Evolutionary conservation across 2,329 filamentous ascomycete species (phyloP), one percentile per base, ranked within the genome.

Genomic region (Nemania sp.): DNA sequence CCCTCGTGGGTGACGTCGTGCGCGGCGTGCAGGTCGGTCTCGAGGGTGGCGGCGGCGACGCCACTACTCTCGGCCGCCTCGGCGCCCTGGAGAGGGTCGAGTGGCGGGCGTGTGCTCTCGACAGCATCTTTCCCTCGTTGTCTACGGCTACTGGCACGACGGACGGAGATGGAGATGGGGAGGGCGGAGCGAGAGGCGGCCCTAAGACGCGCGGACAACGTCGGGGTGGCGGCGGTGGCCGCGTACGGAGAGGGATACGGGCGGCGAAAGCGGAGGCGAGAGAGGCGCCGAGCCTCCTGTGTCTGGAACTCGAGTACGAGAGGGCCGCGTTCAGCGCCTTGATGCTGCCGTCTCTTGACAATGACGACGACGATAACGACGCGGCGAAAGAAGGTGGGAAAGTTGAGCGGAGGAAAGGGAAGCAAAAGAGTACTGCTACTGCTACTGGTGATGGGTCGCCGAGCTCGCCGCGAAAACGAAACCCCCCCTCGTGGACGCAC

Each of bases 1-100:
- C 76, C 1, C 77, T 87, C 0, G 82, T 85, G 0, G 84, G 84
- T 15, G 84, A 87, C 65, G 80, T 85, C 1, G 81, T 87, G n/a
- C 81, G 84, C 57, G 84, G 84, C 45, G 80, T 87, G 17, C 82
- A 86, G 64, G 78, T 87, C 17, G 69, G 68, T 3, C 59, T 71
- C 3, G 77, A 76, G 15, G 59, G 57, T 17, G 79, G 80, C 25
- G 77, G 66, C 6, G 62, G n/a, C n/a, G n/a, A n/a, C n/a, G n/a
- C n/a, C n/a, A n/a, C n/a, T n/a, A n/a, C 70, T 0, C 67, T 80
- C 20, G 74, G 75, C 0, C 72, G 76, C 9, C 75, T 77, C 0
- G 80, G 80, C 1, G 73, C 78, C 2, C 66, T 87, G 18, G 78
- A 80, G 62, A 69, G 69, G 4, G 81, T 86, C 1, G 74, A 75